Evolutionary conservation across 192 early-diverging fungal species (phyloP).

Genomic region (Umbelopsis sp.): DNA sequence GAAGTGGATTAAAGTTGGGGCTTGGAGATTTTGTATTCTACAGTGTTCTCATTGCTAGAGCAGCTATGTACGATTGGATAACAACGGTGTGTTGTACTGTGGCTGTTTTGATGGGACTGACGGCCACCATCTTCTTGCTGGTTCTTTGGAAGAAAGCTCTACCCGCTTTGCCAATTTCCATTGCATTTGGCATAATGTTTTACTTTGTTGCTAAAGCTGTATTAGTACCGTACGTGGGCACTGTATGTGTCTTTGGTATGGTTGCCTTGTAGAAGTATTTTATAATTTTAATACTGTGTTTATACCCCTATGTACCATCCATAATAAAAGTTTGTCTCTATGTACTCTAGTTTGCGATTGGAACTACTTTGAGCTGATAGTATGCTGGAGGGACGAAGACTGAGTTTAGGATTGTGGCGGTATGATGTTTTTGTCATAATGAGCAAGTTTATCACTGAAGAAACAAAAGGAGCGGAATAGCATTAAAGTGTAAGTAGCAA

Average conservation of each 20-base stretch:
- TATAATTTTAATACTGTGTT: not conserved
- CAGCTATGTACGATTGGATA: conserved; percentile 82
- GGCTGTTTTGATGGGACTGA: conserved; percentile 83
- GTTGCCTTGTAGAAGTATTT: conserved; percentile 28
- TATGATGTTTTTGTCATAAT: too few relatives aligned
- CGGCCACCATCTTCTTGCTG: conserved; percentile 86
- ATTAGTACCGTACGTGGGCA: conserved; percentile 49
- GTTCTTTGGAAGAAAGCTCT: conserved; percentile 81
- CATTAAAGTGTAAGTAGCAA: too few relatives aligned
- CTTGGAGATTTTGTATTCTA: conserved; percentile 94
- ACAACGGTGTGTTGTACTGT: conserved; percentile 77
- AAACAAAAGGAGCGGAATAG: too few relatives aligned
- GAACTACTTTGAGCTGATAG: too few relatives aligned
- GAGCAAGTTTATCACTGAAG: too few relatives aligned
- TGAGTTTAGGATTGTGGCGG: too few relatives aligned
- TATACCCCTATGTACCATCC: conserved; percentile 1
- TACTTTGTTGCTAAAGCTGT: conserved; percentile 65
- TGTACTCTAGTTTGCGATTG: not conserved
- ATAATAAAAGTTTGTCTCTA: too few relatives aligned
- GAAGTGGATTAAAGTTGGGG: conserved; percentile 81
- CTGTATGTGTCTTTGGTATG: conserved; percentile 43
- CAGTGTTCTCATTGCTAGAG: conserved; percentile 76
- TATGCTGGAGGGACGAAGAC: too few relatives aligned
- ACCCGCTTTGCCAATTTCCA: conserved; percentile 86
- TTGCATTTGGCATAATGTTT: conserved; percentile 83